Base-by-base conservation (phyloP, 306 rosid species). In the Arachis hypogaea region DNA sequence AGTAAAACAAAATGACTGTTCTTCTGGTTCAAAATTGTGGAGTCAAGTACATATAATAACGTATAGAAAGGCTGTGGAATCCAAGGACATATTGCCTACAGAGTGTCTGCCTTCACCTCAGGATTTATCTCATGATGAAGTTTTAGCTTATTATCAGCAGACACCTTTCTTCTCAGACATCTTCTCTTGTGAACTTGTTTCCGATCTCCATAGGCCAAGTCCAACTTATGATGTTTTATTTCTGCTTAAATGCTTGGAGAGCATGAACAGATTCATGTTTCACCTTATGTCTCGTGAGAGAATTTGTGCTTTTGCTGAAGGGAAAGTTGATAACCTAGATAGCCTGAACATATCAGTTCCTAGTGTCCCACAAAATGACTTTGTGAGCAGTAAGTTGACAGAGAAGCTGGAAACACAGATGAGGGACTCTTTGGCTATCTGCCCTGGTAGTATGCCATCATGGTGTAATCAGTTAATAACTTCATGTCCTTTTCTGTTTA, bases 321-420 rank as follows among this genome's bases (percentile, higher is more conserved):
- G 99, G 73, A 86, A 78, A 81, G 75, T 86, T 76, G 84, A 85
- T 74, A 68, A 84, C 82, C 82, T 95, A 82, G 91, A 92, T 79
- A 61, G 78, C 57, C 73, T 95, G 54, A 84, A 85, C 77, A 29
- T 86, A 62, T 55, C 77, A 54, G 85, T 87, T 77, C 80, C 87
- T 68, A 80, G 88, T 72, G 84, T 90, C 60, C 78, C 88, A 22
- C 96, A 86, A 85, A 88, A 77, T 84, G 98, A 92, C 79, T 95
- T 95, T 82, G 90, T 90, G 60, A 95, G 86, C 75, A 82, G 78
- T 72, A 95, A 95, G 80, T 81, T 95, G 86, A 92, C 98, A 4
- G 99, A 92, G 81, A 95, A 95, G 81, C 82, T 95, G 57, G 99
- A 95, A 81, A 98, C 92, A 75, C 99, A 92, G 79, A 90, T 95